A percentile compares a stretch with the other conserved stretches of the same genome.
phyloP scores from a whole-genome alignment of 1,139 yeast species.

The Debaryomycetaceae sp. region DNA sequence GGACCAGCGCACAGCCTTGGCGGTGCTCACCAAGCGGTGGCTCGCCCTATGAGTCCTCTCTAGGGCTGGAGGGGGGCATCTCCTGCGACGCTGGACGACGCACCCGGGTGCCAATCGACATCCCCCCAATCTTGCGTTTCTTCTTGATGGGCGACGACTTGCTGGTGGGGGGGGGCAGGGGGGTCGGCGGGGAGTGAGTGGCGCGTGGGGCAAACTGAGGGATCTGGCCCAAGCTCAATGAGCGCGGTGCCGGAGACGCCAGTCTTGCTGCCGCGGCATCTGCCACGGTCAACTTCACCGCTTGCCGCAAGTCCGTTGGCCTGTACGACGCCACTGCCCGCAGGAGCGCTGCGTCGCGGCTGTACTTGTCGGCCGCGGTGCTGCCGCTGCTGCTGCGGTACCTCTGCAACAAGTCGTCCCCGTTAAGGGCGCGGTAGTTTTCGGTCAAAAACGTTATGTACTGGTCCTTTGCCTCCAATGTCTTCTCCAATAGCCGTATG shows the following conservation, averaged over 20 bases:
- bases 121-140: conserved; percentile 7
- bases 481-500: conserved; percentile 18
- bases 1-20: conserved; percentile 35
- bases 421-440: conserved; percentile 35
- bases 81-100: no score
- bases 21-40: conserved; percentile 40
- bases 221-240: no score
- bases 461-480: conserved; percentile 28
- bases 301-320: no score
- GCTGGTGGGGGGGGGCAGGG: conserved; percentile 1
- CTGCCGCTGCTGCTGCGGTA: conserved; percentile 12
- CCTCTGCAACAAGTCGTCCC: conserved; percentile 28
- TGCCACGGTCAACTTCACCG: no score
- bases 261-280: no score
- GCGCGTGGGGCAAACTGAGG: no score
- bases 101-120: conserved; percentile 6
- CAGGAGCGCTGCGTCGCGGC: no score
- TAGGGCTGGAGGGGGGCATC: no score
- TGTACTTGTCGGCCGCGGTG: neutral
- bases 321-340: no score
- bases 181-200: conserved; percentile 3
- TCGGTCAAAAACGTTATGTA: conserved; percentile 31
- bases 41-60: conserved; percentile 17
- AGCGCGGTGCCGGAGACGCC: no score
- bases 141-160: conserved; percentile 3